phyloP scores from a whole-genome alignment of 768 basidiomycete genomes.

The Cystofilobasidium macerans region DNA sequence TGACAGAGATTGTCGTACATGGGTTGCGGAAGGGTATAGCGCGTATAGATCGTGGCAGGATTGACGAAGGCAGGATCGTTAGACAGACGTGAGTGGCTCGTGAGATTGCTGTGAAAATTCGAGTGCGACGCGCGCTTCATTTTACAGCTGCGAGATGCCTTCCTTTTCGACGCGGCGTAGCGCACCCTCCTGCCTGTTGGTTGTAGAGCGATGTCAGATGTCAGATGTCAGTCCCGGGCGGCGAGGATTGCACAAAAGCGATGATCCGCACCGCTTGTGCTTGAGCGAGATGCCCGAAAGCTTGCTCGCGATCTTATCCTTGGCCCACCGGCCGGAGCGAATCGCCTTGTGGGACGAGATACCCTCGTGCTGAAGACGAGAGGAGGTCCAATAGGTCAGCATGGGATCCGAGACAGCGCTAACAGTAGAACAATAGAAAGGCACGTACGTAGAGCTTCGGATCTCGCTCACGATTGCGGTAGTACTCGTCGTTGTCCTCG shows the following conservation, averaged over 20 bases:
- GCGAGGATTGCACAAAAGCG: no score
- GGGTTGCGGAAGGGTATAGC: no score
- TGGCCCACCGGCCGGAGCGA: constrained; percentile 11
- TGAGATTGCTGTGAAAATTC: no score
- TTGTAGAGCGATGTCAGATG: no score
- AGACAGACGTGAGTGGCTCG: no score
- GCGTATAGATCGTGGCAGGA: no score
- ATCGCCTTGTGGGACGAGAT: constrained; percentile 7
- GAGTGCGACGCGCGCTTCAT: no score
- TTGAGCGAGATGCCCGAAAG: not conserved
- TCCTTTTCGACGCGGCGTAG: constrained; percentile 12
- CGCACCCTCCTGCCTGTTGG: not conserved
- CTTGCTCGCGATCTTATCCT: constrained; percentile 15
- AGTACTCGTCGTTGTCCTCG: not conserved
- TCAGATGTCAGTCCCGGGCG: not conserved
- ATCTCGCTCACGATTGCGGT: not conserved
- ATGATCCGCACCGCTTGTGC: constrained; percentile 6
- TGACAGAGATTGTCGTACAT: no score
- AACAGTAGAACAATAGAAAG: not conserved
- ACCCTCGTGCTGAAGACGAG: constrained; percentile 13
- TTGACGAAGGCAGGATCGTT: no score
- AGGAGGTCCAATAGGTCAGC: not conserved
- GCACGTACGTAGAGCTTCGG: not conserved
- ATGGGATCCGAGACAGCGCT: no score
- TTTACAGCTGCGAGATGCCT: constrained; percentile 7